Evolutionary conservation across 2,329 filamentous ascomycete species (phyloP), one percentile per base, ranked within the genome.

Genomic region (Epichloe brachyelytri): DNA sequence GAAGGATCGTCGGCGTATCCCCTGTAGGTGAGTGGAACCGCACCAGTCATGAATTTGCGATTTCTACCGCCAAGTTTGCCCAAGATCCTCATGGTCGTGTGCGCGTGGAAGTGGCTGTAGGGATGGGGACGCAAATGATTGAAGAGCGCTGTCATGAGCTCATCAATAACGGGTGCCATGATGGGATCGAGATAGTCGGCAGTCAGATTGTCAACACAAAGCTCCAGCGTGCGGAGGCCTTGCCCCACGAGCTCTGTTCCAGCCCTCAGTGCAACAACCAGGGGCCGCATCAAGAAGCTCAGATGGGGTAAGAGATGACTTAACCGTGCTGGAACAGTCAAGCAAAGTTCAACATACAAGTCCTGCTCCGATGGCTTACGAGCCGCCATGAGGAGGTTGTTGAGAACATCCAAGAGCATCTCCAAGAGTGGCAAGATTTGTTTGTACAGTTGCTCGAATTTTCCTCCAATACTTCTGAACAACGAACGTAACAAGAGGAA

Each of bases 151-250:
- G 89, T 93, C 93, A 98, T 98, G 43, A 99, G 75, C 63, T 99
- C 93, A 60, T 98, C 91, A 66, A 99, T 97, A 26, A 97, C 94
- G 0, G 93, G 94, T 2, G 91, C 88, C 91, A 98, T 98, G 60
- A 99, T 97, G 0, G 93, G 94, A 60, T 99, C 93, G 14, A 99
- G 73, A 62, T 98, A 99, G 62, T 98, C 93, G 0, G 93, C 91
- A 0, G 94, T 98, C 0, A 99, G 77, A 59, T 99, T 99, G 56
- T 99, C 93, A 17, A 99, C 93, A 61, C 93, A 99, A 2, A 99
- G 78, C 62, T 99, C 93, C 5, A 99, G 72, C 0, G 93, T 99
- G 30, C 94, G 77, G 6, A 99, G 74, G 0, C 93, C 93, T 66
- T 98, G 94, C 0, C 90, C 90, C 17, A 98, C 91, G 39, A 99